Conservation (phyloP, 78 protist species). For the Anaeramoeba ignava region DNA sequence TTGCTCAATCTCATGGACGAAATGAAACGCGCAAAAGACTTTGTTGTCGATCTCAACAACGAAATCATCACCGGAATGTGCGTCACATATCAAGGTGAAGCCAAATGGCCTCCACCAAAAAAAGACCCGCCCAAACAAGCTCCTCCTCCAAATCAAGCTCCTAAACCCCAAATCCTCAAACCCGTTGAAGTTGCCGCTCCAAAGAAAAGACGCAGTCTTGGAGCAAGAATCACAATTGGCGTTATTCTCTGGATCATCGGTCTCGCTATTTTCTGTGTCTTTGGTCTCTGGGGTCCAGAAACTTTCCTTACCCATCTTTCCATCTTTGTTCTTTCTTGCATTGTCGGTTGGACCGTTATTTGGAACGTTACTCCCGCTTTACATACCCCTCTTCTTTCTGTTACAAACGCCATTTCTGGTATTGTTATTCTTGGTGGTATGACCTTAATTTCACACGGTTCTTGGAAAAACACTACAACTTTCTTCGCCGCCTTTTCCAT, state of each 20-base stretch:
- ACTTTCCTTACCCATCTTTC: slow-evolving; percentile 25
- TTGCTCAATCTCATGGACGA: slow-evolving; percentile 47
- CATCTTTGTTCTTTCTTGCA: slow-evolving; percentile 60
- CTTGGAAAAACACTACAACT: background rate
- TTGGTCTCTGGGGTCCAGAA: background rate
- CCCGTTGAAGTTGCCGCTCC: background rate
- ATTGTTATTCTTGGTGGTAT: slow-evolving; percentile 85
- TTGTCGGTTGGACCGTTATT: slow-evolving; percentile 33
- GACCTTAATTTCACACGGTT: slow-evolving; percentile 32
- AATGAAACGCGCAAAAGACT: slow-evolving; percentile 18
- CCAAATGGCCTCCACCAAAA: background rate
- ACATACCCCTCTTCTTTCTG: slow-evolving; percentile 93
- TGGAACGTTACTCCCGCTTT: slow-evolving; percentile 93
- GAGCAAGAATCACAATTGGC: background rate
- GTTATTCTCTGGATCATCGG: background rate
- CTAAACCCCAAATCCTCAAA: background rate
- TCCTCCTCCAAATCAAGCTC: slow-evolving; percentile 7
- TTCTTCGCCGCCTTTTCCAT: slow-evolving; percentile 57
- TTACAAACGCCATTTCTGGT: slow-evolving; percentile 95
- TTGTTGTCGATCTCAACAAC: slow-evolving; percentile 53
- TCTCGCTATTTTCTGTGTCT: slow-evolving; percentile 11
- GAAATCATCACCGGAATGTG: slow-evolving; percentile 44
- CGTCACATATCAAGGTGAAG: slow-evolving; percentile 20
- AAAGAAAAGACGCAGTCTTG: background rate
- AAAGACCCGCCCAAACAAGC: background rate